Conservation (phyloP, 163 green algal species). For the Chloroidium sp. region DNA sequence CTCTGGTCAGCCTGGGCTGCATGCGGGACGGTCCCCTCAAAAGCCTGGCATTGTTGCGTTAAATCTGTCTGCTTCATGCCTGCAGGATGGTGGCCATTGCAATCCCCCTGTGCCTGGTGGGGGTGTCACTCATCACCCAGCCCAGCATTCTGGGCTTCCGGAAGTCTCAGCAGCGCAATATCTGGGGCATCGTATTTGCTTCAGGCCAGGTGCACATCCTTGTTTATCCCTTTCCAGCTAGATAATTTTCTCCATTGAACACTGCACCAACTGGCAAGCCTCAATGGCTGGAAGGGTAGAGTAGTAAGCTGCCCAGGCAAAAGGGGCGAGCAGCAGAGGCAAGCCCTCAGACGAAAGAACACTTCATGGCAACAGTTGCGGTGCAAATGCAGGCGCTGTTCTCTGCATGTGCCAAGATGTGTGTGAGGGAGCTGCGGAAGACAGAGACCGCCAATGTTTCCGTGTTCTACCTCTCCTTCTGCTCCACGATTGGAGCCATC, state of each 20-base stretch:
- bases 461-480: slow-evolving; percentile 29
- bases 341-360: no score
- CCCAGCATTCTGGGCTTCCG: slow-evolving; percentile 18
- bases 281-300: no score
- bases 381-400: slow-evolving; percentile 22
- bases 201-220: neutral
- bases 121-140: slow-evolving; percentile 34
- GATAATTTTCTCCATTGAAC: no score
- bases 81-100: slow-evolving; percentile 16
- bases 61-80: neutral
- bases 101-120: slow-evolving; percentile 24
- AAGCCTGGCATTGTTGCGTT: no score
- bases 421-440: slow-evolving; percentile 26
- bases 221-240: neutral
- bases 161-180: neutral
- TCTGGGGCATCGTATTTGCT: slow-evolving; percentile 15
- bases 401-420: slow-evolving; percentile 35
- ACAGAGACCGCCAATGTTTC: slow-evolving; percentile 23
- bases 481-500: slow-evolving; percentile 22
- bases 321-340: no score
- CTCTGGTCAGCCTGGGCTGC: no score
- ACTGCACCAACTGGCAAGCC: neutral
- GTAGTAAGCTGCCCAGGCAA: no score
- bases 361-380: neutral
- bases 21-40: no score